Evolutionary conservation across 257 asterid genomes (phyloP).

Genomic region (Echites panduratus): DNA sequence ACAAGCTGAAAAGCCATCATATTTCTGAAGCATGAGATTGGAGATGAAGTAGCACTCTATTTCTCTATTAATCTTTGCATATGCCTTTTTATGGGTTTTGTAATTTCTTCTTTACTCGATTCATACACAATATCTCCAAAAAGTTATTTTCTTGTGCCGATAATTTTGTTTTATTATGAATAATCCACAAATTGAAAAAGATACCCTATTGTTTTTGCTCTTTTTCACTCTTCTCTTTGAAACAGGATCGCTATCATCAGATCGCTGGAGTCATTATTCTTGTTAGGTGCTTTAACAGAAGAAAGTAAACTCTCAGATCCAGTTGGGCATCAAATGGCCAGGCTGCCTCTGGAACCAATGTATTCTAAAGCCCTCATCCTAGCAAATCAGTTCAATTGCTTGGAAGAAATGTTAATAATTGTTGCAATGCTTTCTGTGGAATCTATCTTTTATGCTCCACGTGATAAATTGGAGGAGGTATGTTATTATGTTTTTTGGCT

Average conservation of each 20-base stretch:
- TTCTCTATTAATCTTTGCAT: not conserved
- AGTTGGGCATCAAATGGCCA: constrained; percentile 84
- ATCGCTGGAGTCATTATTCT: constrained; percentile 74
- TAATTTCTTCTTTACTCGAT: not conserved
- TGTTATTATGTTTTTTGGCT: not conserved
- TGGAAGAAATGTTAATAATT: constrained; percentile 79
- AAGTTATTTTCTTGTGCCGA: not conserved
- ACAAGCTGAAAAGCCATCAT: not conserved
- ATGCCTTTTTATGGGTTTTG: not conserved
- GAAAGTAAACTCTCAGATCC: constrained; percentile 72
- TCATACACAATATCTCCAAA: not conserved
- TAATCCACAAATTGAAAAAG: not conserved
- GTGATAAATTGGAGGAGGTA: constrained; percentile 96
- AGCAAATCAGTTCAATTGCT: constrained; percentile 75
- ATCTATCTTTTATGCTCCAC: constrained; percentile 84
- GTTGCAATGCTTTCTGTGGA: constrained; percentile 94
- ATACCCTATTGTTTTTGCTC: constrained; percentile 6
- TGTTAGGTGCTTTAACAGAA: constrained; percentile 88
- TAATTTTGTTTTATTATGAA: not conserved
- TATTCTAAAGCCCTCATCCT: constrained; percentile 88
- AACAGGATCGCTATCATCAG: constrained; percentile 77
- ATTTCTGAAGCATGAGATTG: not conserved
- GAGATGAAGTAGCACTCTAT: not conserved
- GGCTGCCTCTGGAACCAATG: constrained; percentile 85
- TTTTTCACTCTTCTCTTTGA: not conserved